These are phyloP conservation scores for Venturia pyrina DNA, from an alignment of 2,329 filamentous ascomycete species.

Conservation along the genomic window DNA sequence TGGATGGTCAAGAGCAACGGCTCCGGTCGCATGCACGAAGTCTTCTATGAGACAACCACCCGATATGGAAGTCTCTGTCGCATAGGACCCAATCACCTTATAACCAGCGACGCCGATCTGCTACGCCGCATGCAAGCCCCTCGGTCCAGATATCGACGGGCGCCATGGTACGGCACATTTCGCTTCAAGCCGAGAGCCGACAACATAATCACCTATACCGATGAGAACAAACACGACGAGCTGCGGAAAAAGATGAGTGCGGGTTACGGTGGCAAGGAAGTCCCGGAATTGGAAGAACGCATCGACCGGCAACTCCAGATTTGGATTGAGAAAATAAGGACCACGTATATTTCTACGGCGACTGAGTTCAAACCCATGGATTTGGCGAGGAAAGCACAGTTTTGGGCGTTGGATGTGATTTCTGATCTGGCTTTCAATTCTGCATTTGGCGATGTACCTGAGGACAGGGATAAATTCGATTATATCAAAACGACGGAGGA, in stretches of 20 bases:
- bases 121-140: constrained; percentile 12
- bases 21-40: constrained; percentile 28
- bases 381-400: constrained; percentile 25
- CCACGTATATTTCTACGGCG: constrained; percentile 25
- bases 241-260: constrained; percentile 11
- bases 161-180: constrained; percentile 8
- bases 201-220: constrained; percentile 8
- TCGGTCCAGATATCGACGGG: constrained; percentile 6
- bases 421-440: constrained; percentile 32
- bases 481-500: constrained; percentile 24
- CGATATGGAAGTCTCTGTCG: constrained; percentile 28
- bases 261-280: constrained; percentile 30
- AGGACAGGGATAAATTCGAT: constrained; percentile 38
- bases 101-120: constrained; percentile 11
- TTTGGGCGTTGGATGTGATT: constrained; percentile 33
- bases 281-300: constrained; percentile 25
- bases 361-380: constrained; percentile 25
- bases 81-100: constrained; percentile 10
- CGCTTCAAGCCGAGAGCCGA: constrained; percentile 12
- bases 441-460: constrained; percentile 40
- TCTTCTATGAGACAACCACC: constrained; percentile 26
- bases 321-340: constrained; percentile 23
- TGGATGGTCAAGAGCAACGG: constrained; percentile 27
- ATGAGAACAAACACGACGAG: constrained; percentile 9
- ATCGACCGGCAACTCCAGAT: constrained; percentile 27